Percentiles rank a stretch among this genome's conserved stretches.
These are phyloP conservation scores for Diaporthe humulicola DNA, from an alignment of 2,329 filamentous ascomycete species.

Conservation along the genomic window DNA sequence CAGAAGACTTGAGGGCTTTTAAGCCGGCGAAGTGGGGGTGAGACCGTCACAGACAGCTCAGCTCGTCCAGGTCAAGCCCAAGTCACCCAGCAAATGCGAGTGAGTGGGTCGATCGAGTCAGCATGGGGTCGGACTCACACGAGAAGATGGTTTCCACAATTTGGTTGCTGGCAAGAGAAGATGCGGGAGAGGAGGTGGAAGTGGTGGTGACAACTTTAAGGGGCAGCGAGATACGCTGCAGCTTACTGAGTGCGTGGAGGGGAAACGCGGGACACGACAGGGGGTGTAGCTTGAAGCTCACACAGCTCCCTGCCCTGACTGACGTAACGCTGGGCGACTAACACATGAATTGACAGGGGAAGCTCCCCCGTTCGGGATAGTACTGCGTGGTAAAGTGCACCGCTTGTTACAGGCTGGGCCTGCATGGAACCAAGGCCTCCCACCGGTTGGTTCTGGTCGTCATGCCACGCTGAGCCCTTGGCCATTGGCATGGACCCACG, in stretches of 20 bases:
- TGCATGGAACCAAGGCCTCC: background rate
- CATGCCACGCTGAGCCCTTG: slow-evolving; percentile 6
- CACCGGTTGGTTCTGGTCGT: background rate
- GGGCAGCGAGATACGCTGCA: background rate
- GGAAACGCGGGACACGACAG: slow-evolving; percentile 12
- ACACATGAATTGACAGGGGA: slow-evolving; percentile 1
- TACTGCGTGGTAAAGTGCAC: background rate
- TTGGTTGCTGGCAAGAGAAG: background rate
- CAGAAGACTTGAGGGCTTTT: background rate
- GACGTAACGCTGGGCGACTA: slow-evolving; percentile 16
- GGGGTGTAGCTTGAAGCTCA: slow-evolving; percentile 3
- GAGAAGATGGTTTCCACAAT: background rate
- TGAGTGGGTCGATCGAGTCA: background rate
- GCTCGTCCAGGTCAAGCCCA: background rate
- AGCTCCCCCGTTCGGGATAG: slow-evolving; percentile 12
- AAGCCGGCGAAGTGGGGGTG: background rate
- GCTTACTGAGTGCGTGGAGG: slow-evolving; percentile 7
- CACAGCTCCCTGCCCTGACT: slow-evolving; percentile 26
- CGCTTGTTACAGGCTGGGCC: slow-evolving; percentile 6
- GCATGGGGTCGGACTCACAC: background rate
- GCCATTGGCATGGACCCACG: slow-evolving; percentile 22
- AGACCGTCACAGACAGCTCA: background rate
- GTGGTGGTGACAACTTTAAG: background rate
- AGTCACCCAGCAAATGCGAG: background rate
- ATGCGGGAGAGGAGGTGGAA: background rate